phyloP scores from a whole-genome alignment of 2,329 filamentous ascomycete species.

The Arthrobotrys sinensis region DNA sequence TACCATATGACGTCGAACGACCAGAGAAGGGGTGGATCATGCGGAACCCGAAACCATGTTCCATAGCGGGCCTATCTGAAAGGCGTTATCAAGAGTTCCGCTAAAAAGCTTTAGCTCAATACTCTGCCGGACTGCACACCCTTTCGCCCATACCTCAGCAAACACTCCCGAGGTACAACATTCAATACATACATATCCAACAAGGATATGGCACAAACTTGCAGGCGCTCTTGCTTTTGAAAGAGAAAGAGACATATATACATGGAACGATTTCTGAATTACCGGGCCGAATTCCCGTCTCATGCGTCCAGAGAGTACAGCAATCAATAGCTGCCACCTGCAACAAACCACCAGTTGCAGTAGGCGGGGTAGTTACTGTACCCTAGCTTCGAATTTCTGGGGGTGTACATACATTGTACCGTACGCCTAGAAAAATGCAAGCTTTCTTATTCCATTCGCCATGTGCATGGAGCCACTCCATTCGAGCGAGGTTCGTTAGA shows the following conservation, averaged over 20 bases:
- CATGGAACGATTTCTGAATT: background rate
- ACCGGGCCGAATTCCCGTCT: conserved; percentile 14
- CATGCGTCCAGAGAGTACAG: background rate
- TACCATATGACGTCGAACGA: background rate
- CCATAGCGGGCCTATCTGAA: background rate
- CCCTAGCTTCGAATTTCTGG: conserved; percentile 1
- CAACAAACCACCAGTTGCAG: background rate
- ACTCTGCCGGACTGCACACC: background rate
- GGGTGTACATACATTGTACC: background rate
- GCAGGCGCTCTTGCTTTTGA: background rate
- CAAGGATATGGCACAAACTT: conserved; percentile 12
- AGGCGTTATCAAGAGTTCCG: conserved; percentile 23
- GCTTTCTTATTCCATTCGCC: conserved; percentile 1
- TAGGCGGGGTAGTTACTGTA: conserved; percentile 2
- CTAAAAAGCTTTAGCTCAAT: background rate
- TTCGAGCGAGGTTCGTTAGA: conserved; percentile 2
- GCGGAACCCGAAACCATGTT: background rate
- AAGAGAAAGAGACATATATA: background rate
- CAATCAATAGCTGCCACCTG: background rate
- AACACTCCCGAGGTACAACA: conserved; percentile 18
- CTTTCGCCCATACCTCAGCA: background rate
- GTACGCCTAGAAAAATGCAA: background rate
- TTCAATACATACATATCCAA: background rate
- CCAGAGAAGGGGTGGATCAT: conserved; percentile 11
- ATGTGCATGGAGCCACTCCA: conserved; percentile 12